Percentiles rank a stretch among this genome's conserved stretches.
phyloP scores from a whole-genome alignment of 305 asterid species.

The Fraxinus angustifolia region DNA sequence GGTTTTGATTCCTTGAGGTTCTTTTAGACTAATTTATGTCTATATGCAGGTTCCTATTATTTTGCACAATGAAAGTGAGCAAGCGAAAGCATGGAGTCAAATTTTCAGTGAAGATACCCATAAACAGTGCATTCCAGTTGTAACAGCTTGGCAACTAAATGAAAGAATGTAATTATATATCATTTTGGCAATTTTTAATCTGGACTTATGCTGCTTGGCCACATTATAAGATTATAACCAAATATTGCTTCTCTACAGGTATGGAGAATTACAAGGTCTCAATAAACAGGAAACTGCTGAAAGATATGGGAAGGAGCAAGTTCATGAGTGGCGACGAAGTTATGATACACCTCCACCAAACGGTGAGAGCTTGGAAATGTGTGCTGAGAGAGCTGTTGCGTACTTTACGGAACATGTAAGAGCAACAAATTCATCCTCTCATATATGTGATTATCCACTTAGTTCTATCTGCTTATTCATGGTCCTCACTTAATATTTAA shows the following conservation, averaged over 20 bases:
- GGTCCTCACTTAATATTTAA: constrained; percentile 4
- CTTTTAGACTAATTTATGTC: constrained; percentile 1
- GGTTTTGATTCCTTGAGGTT: neutral
- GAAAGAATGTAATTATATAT: constrained; percentile 68
- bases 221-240: neutral
- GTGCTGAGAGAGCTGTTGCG: constrained; percentile 98
- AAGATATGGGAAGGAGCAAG: constrained; percentile 82
- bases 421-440: neutral
- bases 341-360: constrained; percentile 91
- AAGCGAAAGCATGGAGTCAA: constrained; percentile 81
- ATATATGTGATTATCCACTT: neutral
- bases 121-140: constrained; percentile 80
- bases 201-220: neutral
- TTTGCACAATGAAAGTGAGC: constrained; percentile 74
- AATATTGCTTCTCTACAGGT: constrained; percentile 41
- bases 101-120: constrained; percentile 82
- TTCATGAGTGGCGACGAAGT: constrained; percentile 96
- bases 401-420: constrained; percentile 74
- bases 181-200: constrained; percentile 12
- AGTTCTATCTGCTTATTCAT: neutral
- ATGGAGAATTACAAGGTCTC: constrained; percentile 93
- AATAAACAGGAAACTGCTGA: constrained; percentile 97
- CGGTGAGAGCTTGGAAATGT: constrained; percentile 97
- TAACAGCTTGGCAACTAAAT: constrained; percentile 92
- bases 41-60: constrained; percentile 72